Conservation (phyloP, 1,139 yeast genomes). For the Blastobotrys illinoisensis region DNA sequence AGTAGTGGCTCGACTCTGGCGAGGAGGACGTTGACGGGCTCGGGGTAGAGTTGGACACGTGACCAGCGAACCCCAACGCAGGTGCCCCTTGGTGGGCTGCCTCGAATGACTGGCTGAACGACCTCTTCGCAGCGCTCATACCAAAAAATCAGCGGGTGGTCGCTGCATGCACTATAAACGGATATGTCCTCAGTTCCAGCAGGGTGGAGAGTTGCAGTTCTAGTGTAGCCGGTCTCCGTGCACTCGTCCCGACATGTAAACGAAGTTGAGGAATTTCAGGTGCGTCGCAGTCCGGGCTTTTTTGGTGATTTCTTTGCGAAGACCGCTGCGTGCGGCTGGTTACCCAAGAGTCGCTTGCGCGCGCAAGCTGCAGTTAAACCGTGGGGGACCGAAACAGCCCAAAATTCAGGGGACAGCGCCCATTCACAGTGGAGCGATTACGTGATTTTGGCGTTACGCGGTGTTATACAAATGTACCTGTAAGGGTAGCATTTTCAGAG, state of each 20-base stretch:
- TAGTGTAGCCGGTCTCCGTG: neutral
- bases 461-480: too few species aligned
- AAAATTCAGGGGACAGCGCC: too few species aligned
- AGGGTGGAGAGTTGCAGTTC: too few species aligned
- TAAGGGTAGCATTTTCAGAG: too few species aligned
- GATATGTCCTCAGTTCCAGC: too few species aligned
- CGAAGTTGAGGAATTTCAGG: neutral
- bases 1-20: neutral
- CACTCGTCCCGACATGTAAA: neutral
- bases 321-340: neutral
- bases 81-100: neutral
- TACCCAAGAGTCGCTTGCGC: neutral
- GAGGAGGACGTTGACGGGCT: neutral
- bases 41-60: neutral
- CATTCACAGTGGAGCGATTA: too few species aligned
- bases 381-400: neutral
- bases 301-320: neutral
- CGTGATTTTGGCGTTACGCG: too few species aligned
- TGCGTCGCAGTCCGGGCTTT: neutral
- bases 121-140: neutral
- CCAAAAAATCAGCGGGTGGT: neutral
- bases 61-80: neutral
- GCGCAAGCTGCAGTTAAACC: too few species aligned
- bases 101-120: neutral
- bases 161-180: too few species aligned